A percentile compares a stretch with the other conserved stretches of the same genome.
These are phyloP conservation scores for Yamadazyma kanchanaburiensis DNA, from an alignment of 1,139 yeast species.

Conservation along the genomic window DNA sequence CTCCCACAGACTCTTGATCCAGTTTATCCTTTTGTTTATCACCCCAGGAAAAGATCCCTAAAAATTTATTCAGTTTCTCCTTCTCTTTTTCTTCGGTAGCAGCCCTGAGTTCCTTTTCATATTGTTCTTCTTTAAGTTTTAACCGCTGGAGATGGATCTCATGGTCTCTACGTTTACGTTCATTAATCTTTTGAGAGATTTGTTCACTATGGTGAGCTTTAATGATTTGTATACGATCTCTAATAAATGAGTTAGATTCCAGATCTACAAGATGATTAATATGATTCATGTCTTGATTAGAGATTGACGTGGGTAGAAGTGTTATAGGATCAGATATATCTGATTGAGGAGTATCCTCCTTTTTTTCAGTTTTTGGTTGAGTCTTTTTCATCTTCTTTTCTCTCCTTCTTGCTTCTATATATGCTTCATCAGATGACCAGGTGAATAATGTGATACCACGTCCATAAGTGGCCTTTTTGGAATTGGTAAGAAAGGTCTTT, in stretches of 20 bases:
- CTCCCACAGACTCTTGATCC: too few relatives aligned
- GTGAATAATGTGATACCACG: constrained; percentile 34
- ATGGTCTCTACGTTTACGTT: constrained; percentile 40
- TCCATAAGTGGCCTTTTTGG: constrained; percentile 8
- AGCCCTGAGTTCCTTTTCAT: constrained; percentile 28
- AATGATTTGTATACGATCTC: constrained; percentile 36
- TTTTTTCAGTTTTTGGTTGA: constrained; percentile 2
- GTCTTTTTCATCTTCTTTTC: constrained; percentile 14
- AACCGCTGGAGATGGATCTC: constrained; percentile 35
- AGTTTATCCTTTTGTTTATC: constrained; percentile 1
- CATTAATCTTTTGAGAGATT: constrained; percentile 37
- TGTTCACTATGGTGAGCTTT: constrained; percentile 39
- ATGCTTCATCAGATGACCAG: constrained; percentile 46
- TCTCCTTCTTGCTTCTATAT: constrained; percentile 30
- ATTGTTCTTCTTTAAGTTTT: constrained; percentile 39
- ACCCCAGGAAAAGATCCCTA: constrained; percentile 21
- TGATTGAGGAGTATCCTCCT: constrained; percentile 1
- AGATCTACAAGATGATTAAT: constrained; percentile 29
- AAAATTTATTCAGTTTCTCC: constrained; percentile 19
- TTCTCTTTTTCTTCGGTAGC: constrained; percentile 23
- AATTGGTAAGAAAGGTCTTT: constrained; percentile 22
- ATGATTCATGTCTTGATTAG: constrained; percentile 20
- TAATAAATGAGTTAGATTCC: constrained; percentile 39
- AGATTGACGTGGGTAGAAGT: too few relatives aligned
- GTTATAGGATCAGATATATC: constrained; percentile 3